Base-by-base conservation (phyloP, 352 stramenopile genomes). In the Globisporangium barbulae region DNA sequence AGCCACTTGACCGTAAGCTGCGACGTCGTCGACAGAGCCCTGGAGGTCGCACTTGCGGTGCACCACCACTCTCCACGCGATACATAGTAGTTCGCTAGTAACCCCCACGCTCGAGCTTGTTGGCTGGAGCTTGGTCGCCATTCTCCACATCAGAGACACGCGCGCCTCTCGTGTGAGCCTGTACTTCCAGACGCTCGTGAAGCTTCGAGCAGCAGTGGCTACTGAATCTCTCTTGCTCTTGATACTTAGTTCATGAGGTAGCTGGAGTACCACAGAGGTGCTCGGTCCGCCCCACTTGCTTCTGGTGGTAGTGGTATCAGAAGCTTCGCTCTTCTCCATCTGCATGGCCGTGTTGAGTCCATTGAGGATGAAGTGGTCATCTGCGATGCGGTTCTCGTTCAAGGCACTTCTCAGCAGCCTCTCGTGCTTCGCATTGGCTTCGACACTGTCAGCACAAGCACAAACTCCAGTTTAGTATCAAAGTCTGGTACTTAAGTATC, bases 81-180 rank as follows among this genome's bases (percentile, higher is more conserved):
- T 5, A 35, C 25, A 35, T 28, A 28, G 25, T 28, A 28, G 25
- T 28, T 28, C 2, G 25, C 25, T 28, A 28, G 25, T 28, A 28
- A 28, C 25, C 25, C 2, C 2, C 25, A 28, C 25, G 2, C 25
- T 28, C 25, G 25, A 3, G 25, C 25, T 28, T 28, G 15, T 42
- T 42, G 10, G 6, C 19, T 25, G 41, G 9, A 50, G 8, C 28
- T 55, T 67, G 53, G 37, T 28, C 31, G 22, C n/a, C 19, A 57
- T 41, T 52, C 22, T 71, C 67, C 70, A 76, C 22, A 69, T 67
- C 45, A 76, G 58, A 15, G 67, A 71, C 9, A 62, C 9, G 12
- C 70, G 67, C 3, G 55, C 53, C 28, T 53, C 42, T 52, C 50
- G 64, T 31, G 45, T n/a, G 22, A 71, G 53, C 17, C 61, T 65